phyloP scores from a whole-genome alignment of 352 stramenopile genomes.

The Elongisporangium prolatum region DNA sequence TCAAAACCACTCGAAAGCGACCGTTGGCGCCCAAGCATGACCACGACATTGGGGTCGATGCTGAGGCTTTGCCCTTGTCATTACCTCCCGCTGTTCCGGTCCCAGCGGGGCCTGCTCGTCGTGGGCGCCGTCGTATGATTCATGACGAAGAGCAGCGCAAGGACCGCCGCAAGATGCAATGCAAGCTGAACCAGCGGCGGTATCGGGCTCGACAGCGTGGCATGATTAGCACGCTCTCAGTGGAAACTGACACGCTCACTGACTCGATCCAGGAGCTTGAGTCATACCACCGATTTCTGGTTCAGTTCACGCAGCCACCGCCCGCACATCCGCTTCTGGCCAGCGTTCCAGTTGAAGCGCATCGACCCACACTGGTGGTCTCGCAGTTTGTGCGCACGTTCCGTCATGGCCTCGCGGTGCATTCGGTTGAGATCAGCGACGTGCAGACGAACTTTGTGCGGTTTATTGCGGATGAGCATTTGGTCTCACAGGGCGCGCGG shows the following conservation, averaged over 20 bases:
- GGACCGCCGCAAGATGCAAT: conserved; percentile 59
- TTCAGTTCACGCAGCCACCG: conserved; percentile 11
- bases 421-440: conserved; percentile 48
- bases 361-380: conserved; percentile 28
- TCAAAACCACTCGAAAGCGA: neutral
- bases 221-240: conserved; percentile 53
- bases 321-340: conserved; percentile 10
- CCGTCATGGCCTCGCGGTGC: conserved; percentile 52
- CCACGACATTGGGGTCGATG: neutral
- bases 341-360: conserved; percentile 1
- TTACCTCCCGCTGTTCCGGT: neutral
- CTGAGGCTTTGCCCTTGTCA: neutral
- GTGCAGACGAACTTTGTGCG: conserved; percentile 56
- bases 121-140: conserved; percentile 44
- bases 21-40: neutral
- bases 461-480: conserved; percentile 30
- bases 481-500: conserved; percentile 27
- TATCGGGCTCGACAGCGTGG: conserved; percentile 61
- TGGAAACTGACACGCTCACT: conserved; percentile 47
- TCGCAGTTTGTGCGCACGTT: conserved; percentile 54
- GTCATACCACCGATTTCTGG: conserved; percentile 49
- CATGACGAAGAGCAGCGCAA: conserved; percentile 64
- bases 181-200: conserved; percentile 67
- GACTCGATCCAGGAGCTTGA: conserved; percentile 40
- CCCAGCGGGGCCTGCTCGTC: conserved; percentile 6